Evolutionary conservation across 306 rosid genomes (phyloP), one percentile per base, ranked within the genome.

Genomic region (Chamaecrista fasciculata): DNA sequence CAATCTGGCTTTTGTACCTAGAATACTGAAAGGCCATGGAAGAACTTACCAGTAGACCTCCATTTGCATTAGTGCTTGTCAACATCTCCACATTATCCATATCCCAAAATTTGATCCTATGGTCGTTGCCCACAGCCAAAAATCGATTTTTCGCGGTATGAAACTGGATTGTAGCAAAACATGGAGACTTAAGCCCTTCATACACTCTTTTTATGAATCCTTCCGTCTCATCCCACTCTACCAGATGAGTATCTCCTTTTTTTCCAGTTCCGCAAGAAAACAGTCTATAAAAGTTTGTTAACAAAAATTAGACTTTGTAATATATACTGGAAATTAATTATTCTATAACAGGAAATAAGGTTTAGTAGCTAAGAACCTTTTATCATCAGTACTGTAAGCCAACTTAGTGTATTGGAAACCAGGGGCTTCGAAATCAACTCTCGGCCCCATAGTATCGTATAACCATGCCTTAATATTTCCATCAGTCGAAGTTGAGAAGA

Each of bases 81-180:
- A 61, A 66, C 2, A 72, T 73, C 60, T 76, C 51, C 36, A 28
- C 60, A 20, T 56, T 72, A 64, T 84, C 84, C 89, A 84, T 78
- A 20, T 72, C 71, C 89, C 89, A 84, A 66, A 62, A 78, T 47
- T 81, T 84, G 40, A 81, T 14, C 36, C 28, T 50, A 51, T 59
- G 61, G 3, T 81, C 76, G 61, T 84, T 82, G 20, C 86, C 86
- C 53, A 64, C 86, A 19, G 73, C 86, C 76, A 84, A 81, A 64
- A 69, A 7, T 23, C 14, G 78, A 18, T 74, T 56, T 20, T 61
- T 39, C 6, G 74, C 55, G 2, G 80, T 72, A 70, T 78, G 82
- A 55, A 84, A 84, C 0, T 69, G 67, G 51, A 81, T 63, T 5
- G 70, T 18, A 0, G 80, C 69, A 24, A 14, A 5, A 37, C 82